A percentile compares a stretch with the other conserved stretches of the same genome.
Evolutionary conservation across 2,329 filamentous ascomycete species (phyloP).

Genomic region (Scorias spongiosa): DNA sequence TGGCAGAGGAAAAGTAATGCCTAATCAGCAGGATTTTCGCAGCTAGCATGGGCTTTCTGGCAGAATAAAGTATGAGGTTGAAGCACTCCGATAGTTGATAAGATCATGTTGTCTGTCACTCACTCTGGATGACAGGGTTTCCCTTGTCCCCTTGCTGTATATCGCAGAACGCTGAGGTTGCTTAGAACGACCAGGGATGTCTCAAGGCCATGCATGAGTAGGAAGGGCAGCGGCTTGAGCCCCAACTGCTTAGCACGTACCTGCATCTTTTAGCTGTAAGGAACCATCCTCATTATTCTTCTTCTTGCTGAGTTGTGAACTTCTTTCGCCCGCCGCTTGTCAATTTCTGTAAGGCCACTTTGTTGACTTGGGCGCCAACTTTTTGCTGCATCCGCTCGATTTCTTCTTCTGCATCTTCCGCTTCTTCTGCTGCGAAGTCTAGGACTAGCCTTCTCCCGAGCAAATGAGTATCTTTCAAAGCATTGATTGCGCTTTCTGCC

Average conservation of each 20-base stretch:
- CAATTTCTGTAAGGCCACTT: constrained; percentile 77
- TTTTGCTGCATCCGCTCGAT: constrained; percentile 96
- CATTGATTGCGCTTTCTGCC: constrained; percentile 78
- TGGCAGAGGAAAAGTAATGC: not conserved
- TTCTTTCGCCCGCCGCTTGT: constrained; percentile 71
- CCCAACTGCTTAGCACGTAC: not conserved
- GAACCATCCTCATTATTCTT: constrained; percentile 3
- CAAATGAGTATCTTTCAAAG: constrained; percentile 83
- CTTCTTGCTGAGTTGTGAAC: constrained; percentile 40
- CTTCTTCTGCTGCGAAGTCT: constrained; percentile 79
- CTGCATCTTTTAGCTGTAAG: not conserved
- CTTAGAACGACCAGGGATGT: not conserved
- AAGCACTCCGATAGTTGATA: not conserved
- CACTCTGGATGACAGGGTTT: not conserved
- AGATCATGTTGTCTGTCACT: not conserved
- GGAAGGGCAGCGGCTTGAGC: not conserved
- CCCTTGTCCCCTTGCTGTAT: not conserved
- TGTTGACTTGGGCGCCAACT: constrained; percentile 77
- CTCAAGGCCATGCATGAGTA: not conserved
- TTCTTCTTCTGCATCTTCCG: constrained; percentile 85
- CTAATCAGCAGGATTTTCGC: not conserved
- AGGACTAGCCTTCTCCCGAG: constrained; percentile 78
- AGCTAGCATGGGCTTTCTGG: not conserved
- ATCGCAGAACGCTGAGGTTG: not conserved
- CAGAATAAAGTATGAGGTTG: not conserved